A percentile compares a stretch with the other conserved stretches of the same genome.
Conservation (phyloP, 345 rosid species). For the Rhodamnia rubescens region DNA sequence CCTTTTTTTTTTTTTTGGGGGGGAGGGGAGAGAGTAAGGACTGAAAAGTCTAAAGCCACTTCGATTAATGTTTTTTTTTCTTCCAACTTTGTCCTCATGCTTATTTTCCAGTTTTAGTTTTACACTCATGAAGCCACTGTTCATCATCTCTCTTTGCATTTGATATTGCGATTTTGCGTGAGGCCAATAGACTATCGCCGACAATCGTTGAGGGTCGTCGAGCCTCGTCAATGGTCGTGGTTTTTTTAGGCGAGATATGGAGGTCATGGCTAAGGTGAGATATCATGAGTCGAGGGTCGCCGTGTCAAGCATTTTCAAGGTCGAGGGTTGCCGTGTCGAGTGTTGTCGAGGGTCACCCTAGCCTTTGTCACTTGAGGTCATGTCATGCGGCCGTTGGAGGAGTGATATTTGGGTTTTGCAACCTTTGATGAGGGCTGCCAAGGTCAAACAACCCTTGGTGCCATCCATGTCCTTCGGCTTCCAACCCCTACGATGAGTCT, state of each 20-base stretch:
- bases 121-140: neutral
- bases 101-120: too few species aligned
- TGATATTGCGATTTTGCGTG: too few species aligned
- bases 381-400: neutral
- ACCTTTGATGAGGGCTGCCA: neutral
- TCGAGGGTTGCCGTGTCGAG: neutral
- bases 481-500: too few species aligned
- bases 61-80: neutral
- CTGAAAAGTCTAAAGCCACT: neutral
- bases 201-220: neutral
- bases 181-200: neutral
- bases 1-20: too few species aligned
- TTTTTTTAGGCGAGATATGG: neutral
- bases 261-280: neutral
- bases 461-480: too few species aligned
- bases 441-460: neutral
- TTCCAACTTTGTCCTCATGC: neutral
- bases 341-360: neutral
- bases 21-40: neutral
- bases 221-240: neutral
- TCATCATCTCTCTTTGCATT: neutral
- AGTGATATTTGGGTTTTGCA: neutral
- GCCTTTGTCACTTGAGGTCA: neutral
- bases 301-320: too few species aligned
- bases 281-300: neutral